phyloP scores from a whole-genome alignment of 371 early-diverging fungal species.

The Mortierella sp. region DNA sequence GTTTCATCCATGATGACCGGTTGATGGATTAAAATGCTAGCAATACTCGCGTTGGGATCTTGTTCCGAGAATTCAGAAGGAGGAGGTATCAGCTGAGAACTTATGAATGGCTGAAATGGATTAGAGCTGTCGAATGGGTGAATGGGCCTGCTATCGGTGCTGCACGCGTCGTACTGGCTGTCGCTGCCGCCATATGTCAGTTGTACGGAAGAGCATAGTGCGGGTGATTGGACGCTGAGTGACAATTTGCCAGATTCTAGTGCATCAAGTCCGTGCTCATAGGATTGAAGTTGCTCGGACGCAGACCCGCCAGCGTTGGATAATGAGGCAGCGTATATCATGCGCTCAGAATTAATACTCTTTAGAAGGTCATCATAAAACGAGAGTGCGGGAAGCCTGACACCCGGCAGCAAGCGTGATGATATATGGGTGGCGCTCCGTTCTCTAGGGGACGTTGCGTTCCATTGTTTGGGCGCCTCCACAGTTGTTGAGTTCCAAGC shows the following conservation, averaged over 20 bases:
- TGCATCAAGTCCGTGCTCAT: neutral
- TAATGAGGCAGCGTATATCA: slow-evolving; percentile 24
- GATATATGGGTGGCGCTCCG: neutral
- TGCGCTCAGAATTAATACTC: slow-evolving; percentile 32
- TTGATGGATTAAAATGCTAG: slow-evolving; percentile 5
- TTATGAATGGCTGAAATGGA: neutral
- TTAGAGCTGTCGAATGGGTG: slow-evolving; percentile 34
- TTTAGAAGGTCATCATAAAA: slow-evolving; percentile 45
- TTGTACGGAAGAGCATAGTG: slow-evolving; percentile 17
- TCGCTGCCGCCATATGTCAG: slow-evolving; percentile 6
- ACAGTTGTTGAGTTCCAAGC: too few species aligned
- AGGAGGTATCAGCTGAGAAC: neutral
- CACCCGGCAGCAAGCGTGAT: neutral
- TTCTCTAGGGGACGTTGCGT: too few species aligned
- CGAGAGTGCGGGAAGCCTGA: slow-evolving; percentile 15
- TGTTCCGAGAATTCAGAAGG: neutral
- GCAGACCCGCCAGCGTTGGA: slow-evolving; percentile 1
- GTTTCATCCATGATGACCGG: slow-evolving; percentile 4
- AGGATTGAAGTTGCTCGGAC: neutral
- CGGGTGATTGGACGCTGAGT: slow-evolving; percentile 3
- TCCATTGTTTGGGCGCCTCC: too few species aligned
- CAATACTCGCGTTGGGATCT: neutral
- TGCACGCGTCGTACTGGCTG: slow-evolving; percentile 2
- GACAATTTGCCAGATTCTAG: slow-evolving; percentile 7
- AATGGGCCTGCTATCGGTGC: slow-evolving; percentile 4